phyloP scores from a whole-genome alignment of 2,329 filamentous ascomycete species.

The Pyrenochaeta sp. region DNA sequence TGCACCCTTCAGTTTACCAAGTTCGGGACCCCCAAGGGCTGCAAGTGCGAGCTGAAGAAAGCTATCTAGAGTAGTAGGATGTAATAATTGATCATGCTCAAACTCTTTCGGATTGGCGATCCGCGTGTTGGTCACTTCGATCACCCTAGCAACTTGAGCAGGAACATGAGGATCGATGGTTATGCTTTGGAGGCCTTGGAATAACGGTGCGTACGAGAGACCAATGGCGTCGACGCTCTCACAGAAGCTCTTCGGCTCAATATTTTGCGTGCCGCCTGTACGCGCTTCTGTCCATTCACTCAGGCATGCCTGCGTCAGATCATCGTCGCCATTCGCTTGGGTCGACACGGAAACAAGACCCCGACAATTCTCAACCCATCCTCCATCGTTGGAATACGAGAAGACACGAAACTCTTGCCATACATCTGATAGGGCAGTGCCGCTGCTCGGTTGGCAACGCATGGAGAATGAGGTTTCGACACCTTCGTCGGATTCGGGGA shows the following conservation, averaged over 20 bases:
- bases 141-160: slow-evolving; percentile 6
- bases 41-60: slow-evolving; percentile 19
- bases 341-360: slow-evolving; percentile 14
- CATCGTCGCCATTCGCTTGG: slow-evolving; percentile 1
- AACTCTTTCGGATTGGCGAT: slow-evolving; percentile 14
- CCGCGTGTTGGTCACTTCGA: slow-evolving; percentile 19
- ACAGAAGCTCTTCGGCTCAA: slow-evolving; percentile 13
- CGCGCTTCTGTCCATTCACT: slow-evolving; percentile 3
- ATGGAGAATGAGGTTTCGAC: slow-evolving; percentile 29
- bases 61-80: slow-evolving; percentile 25
- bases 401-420: slow-evolving; percentile 29
- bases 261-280: background rate
- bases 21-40: slow-evolving; percentile 8
- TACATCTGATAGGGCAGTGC: slow-evolving; percentile 1
- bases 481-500: slow-evolving; percentile 34
- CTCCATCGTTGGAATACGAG: slow-evolving; percentile 16
- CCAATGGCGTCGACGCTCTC: slow-evolving; percentile 12
- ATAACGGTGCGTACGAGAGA: slow-evolving; percentile 19
- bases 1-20: slow-evolving; percentile 8
- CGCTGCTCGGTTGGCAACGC: slow-evolving; percentile 5
- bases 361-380: slow-evolving; percentile 24
- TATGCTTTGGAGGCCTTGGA: slow-evolving; percentile 14
- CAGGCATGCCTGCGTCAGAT: slow-evolving; percentile 8
- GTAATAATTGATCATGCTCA: slow-evolving; percentile 22
- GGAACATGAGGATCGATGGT: background rate